These are phyloP conservation scores for Crithidia expoeki DNA, from an alignment of 208 protist genomes.

Conservation along the genomic window DNA sequence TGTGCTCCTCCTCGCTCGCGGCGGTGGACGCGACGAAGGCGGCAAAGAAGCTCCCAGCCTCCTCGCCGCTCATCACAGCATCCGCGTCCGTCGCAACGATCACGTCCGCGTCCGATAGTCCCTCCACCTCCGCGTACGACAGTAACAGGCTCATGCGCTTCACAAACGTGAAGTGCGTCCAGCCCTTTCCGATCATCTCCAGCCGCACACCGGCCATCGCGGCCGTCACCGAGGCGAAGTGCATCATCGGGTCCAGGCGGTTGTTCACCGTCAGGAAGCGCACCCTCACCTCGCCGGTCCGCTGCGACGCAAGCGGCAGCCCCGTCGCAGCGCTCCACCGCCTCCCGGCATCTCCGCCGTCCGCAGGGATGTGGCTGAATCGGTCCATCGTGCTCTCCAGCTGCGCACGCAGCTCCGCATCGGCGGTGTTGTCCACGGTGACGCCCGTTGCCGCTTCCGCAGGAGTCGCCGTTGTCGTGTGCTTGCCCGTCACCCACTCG, in stretches of 20 bases:
- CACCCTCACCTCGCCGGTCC: neutral
- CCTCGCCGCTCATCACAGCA: constrained; percentile 5
- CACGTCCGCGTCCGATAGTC: constrained; percentile 1
- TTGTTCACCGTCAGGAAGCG: neutral
- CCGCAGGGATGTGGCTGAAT: neutral
- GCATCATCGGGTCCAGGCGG: neutral
- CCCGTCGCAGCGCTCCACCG: constrained; percentile 10
- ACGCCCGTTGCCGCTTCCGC: no score
- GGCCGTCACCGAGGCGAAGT: neutral
- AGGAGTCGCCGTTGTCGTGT: neutral
- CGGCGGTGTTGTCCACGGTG: neutral
- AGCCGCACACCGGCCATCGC: neutral
- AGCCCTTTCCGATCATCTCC: neutral
- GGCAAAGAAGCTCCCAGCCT: neutral
- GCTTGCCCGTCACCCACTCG: neutral
- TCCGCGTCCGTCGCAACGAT: constrained; percentile 5
- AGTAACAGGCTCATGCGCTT: neutral
- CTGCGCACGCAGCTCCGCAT: neutral
- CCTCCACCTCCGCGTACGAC: constrained; percentile 1
- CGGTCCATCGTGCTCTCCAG: neutral
- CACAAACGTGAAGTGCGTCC: neutral
- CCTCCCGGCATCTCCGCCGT: neutral
- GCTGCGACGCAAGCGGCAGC: neutral
- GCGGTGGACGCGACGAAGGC: constrained; percentile 6
- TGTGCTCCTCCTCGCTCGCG: neutral